phyloP scores from a whole-genome alignment of 768 basidiomycete species.

The Hericium coralloides region DNA sequence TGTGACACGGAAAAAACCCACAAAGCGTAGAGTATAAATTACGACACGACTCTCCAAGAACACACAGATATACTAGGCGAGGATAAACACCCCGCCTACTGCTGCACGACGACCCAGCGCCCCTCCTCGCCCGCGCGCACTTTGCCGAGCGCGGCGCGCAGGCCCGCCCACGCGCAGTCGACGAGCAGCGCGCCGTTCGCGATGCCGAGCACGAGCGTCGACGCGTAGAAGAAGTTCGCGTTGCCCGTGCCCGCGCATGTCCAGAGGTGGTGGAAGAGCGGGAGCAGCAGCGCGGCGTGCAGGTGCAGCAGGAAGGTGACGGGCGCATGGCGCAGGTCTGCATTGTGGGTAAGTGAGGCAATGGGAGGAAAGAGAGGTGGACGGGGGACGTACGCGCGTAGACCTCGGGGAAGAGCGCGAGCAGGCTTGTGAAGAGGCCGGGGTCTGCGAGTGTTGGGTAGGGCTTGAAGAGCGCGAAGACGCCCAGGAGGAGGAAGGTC shows the following conservation, averaged over 20 bases:
- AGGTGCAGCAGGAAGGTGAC: conserved; percentile 76
- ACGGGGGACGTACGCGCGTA: conserved; percentile 57
- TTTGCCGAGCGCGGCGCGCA: conserved; percentile 59
- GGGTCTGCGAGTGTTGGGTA: conserved; percentile 90
- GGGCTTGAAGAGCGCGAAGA: conserved; percentile 80
- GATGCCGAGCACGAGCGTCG: conserved; percentile 87
- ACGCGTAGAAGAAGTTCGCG: conserved; percentile 97
- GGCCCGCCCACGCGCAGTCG: conserved; percentile 78
- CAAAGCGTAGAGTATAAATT: background rate
- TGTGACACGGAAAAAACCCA: background rate
- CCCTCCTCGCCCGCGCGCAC: conserved; percentile 40
- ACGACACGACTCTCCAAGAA: background rate
- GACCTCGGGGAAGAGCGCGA: conserved; percentile 75
- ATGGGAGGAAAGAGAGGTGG: background rate
- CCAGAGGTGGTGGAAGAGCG: conserved; percentile 90
- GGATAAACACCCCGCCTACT: conserved; percentile 24
- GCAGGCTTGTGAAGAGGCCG: conserved; percentile 76
- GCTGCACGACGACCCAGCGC: conserved; percentile 50
- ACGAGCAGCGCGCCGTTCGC: conserved; percentile 77
- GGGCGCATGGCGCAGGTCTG: conserved; percentile 81
- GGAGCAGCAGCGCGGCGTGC: conserved; percentile 79
- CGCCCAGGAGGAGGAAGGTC: conserved; percentile 62
- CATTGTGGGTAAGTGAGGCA: background rate
- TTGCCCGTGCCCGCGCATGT: conserved; percentile 87
- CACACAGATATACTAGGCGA: background rate